Evolutionary conservation across 495 filamentous ascomycete genomes (phyloP), one percentile per base, ranked within the genome.

Genomic region (Neurospora sp.): DNA sequence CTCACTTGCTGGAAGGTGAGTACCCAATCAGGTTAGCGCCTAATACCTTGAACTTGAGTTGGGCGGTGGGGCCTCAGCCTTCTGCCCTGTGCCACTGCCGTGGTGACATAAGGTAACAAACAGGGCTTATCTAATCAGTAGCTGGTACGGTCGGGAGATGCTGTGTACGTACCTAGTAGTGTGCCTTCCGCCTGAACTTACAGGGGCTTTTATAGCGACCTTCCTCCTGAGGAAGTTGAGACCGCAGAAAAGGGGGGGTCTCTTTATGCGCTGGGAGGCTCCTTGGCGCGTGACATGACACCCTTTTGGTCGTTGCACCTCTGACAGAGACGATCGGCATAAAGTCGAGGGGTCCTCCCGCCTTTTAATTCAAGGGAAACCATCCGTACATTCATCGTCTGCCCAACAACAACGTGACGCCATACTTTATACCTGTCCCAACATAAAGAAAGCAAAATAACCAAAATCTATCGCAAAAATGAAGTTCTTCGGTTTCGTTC

Each of bases 401-500:
- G 37, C 39, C 48, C 42, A 42, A 46, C n/a, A 42, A 46, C n/a
- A 72, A 39, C 69, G 18, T 54, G 44, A 54, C 39, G 27, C 38
- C 27, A 42, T 69, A 16, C 48, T 23, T 39, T 59, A 48, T 35
- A 48, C 39, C 72, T 14, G n/a, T 37, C 39, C n/a, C 69, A 35
- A 20, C 54, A 27, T 71, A 39, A 46, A 23, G 7, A 54, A 27
- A 37, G 39, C 35, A 59, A 20, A 44, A 23, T 59, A 46, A 20
- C 14, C 59, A 69, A 48, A 39, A 23, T 69, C 11, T 12, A 62
- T 38, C 69, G 73, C 76, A 78, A 86, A 37, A 6, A 94, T 94
- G 92, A 91, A 87, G 80, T 77, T 88, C 69, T 79, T 83, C 75
- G 77, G 86, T 37, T 75, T 90, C 66, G 73, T 89, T 70, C 75